Conservation (phyloP, 345 rosid species). For the Populus ilicifolia region DNA sequence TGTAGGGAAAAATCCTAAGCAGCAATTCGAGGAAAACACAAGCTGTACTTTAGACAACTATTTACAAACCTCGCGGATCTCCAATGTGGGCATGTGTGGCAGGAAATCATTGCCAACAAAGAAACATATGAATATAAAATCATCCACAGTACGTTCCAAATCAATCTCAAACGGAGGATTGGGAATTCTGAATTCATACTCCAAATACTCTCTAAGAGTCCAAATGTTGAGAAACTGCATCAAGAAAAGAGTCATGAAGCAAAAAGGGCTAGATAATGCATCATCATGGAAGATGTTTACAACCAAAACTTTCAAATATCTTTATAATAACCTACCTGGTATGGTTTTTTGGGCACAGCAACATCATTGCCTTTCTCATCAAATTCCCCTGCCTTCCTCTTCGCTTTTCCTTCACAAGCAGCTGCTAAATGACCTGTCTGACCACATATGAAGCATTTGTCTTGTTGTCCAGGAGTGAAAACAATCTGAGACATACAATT, state of each 20-base stretch:
- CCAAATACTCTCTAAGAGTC: slow-evolving; percentile 92
- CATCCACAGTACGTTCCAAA: slow-evolving; percentile 79
- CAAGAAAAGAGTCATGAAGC: background rate
- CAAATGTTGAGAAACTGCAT: slow-evolving; percentile 86
- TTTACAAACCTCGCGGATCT: slow-evolving; percentile 88
- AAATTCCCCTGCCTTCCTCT: slow-evolving; percentile 82
- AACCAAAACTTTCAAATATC: background rate
- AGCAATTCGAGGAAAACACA: background rate
- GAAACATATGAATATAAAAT: slow-evolving; percentile 93
- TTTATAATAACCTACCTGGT: slow-evolving; percentile 51
- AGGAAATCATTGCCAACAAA: slow-evolving; percentile 97
- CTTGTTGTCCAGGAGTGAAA: slow-evolving; percentile 66
- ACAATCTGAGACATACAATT: slow-evolving; percentile 49
- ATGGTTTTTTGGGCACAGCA: slow-evolving; percentile 69
- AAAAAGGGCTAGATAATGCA: background rate
- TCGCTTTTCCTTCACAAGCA: slow-evolving; percentile 79
- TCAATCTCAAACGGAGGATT: slow-evolving; percentile 45
- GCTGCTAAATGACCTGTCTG: slow-evolving; percentile 92
- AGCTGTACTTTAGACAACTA: background rate
- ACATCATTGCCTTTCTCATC: slow-evolving; percentile 80
- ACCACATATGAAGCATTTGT: slow-evolving; percentile 92
- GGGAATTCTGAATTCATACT: slow-evolving; percentile 64
- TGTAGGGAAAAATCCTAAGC: background rate
- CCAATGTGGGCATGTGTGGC: slow-evolving; percentile 98
- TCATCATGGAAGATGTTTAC: background rate